These are phyloP conservation scores for Kluyveromyces sp. DNA, from an alignment of 1,139 yeast species.

Conservation along the genomic window DNA sequence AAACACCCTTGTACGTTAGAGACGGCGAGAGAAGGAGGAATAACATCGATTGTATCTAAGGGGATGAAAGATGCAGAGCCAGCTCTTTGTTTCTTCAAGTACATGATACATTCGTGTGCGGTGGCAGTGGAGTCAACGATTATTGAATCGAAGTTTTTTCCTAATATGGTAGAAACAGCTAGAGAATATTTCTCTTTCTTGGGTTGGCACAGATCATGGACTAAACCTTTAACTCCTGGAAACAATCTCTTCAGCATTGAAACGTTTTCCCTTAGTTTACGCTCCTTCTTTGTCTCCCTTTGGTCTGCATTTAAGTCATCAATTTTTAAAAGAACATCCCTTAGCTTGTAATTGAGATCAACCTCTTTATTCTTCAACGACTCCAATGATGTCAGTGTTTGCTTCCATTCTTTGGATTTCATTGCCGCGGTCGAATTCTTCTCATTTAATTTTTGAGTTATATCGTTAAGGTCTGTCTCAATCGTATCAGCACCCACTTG, in stretches of 20 bases:
- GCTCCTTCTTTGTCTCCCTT: slow-evolving; percentile 68
- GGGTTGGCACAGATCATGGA: slow-evolving; percentile 76
- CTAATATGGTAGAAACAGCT: slow-evolving; percentile 76
- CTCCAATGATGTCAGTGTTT: slow-evolving; percentile 30
- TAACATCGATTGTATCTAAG: slow-evolving; percentile 68
- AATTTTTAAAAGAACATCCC: slow-evolving; percentile 52
- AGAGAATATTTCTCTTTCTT: slow-evolving; percentile 64
- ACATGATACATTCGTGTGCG: slow-evolving; percentile 78
- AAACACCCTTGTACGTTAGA: slow-evolving; percentile 22
- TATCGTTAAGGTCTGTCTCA: slow-evolving; percentile 35
- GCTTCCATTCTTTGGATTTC: slow-evolving; percentile 36
- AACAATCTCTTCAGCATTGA: slow-evolving; percentile 58
- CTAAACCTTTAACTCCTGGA: slow-evolving; percentile 78
- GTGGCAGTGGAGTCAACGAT: slow-evolving; percentile 70
- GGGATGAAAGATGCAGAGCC: slow-evolving; percentile 90
- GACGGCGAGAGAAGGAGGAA: slow-evolving; percentile 32
- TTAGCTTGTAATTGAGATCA: slow-evolving; percentile 52
- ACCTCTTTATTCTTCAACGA: slow-evolving; percentile 38
- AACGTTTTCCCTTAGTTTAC: slow-evolving; percentile 64
- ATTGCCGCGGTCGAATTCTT: slow-evolving; percentile 40
- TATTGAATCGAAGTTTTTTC: slow-evolving; percentile 72
- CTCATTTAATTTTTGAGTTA: slow-evolving; percentile 37
- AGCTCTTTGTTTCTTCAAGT: slow-evolving; percentile 75
- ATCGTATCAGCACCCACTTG: slow-evolving; percentile 37
- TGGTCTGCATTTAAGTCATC: slow-evolving; percentile 71